Conservation (phyloP, 2,329 filamentous ascomycete genomes). For the Scopulariopsis brevicaulis region DNA sequence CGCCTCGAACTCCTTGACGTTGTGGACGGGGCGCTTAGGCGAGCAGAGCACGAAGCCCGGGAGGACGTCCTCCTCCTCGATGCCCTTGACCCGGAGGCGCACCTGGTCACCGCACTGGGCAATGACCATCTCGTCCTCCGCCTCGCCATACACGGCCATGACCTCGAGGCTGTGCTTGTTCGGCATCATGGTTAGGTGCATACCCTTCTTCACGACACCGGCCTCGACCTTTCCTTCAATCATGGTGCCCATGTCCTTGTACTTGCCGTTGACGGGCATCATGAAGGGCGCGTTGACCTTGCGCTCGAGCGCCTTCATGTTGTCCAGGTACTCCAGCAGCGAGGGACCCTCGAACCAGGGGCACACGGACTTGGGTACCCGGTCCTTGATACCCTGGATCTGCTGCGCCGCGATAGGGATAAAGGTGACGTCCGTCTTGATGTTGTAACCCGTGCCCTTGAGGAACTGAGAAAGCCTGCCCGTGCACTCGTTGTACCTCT, state of each 20-base stretch:
- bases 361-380: constrained; percentile 63
- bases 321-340: constrained; percentile 88
- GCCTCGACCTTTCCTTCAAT: constrained; percentile 96
- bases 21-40: constrained; percentile 86
- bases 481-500: constrained; percentile 85
- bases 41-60: constrained; percentile 96
- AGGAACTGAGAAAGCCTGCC: constrained; percentile 80
- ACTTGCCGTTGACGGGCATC: constrained; percentile 97
- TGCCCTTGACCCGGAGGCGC: constrained; percentile 79
- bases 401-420: constrained; percentile 94
- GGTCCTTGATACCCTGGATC: constrained; percentile 76
- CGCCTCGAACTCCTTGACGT: constrained; percentile 80
- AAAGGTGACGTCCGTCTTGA: constrained; percentile 86
- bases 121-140: constrained; percentile 76
- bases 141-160: constrained; percentile 83
- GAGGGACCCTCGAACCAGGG: constrained; percentile 86
- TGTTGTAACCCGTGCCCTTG: constrained; percentile 86
- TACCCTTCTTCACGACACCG: constrained; percentile 84
- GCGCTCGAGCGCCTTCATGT: constrained; percentile 84
- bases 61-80: constrained; percentile 94
- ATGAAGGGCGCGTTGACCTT: constrained; percentile 98
- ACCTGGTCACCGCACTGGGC: constrained; percentile 93
- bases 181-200: constrained; percentile 86
- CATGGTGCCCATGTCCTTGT: constrained; percentile 94
- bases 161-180: constrained; percentile 75